Evolutionary conservation across 495 filamentous ascomycete species (phyloP).

Genomic region (Darksidea phi): DNA sequence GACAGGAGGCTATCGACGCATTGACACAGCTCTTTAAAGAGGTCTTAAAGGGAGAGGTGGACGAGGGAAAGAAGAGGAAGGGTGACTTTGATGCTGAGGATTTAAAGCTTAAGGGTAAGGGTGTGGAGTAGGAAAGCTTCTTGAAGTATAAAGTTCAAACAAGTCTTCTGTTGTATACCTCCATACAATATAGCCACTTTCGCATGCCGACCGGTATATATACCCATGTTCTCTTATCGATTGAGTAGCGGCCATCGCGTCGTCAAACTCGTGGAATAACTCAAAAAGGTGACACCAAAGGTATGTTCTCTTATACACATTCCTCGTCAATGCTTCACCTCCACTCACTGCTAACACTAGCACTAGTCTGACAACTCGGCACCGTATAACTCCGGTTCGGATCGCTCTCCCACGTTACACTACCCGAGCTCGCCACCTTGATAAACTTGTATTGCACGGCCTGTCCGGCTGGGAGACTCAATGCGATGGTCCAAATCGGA

Average conservation of each 20-base stretch:
- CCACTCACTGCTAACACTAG: conserved; percentile 6
- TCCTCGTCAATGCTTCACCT: background rate
- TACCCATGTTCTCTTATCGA: no score
- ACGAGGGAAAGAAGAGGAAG: conserved; percentile 13
- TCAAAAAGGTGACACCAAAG: no score
- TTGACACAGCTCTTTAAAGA: conserved; percentile 46
- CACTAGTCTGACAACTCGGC: conserved; percentile 34
- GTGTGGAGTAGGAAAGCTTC: conserved; percentile 4
- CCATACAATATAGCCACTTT: no score
- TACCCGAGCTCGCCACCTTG: conserved; percentile 53
- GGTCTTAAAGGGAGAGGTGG: conserved; percentile 24
- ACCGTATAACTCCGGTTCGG: conserved; percentile 62
- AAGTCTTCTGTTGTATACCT: no score
- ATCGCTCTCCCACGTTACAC: conserved; percentile 62
- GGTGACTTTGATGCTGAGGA: conserved; percentile 9
- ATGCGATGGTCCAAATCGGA: conserved; percentile 57
- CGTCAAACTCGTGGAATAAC: no score
- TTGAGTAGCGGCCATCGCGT: no score
- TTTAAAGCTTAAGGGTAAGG: conserved; percentile 23
- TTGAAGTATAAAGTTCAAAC: no score
- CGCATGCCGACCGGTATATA: no score
- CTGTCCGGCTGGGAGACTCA: conserved; percentile 54
- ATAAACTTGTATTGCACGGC: conserved; percentile 70
- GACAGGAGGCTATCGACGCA: conserved; percentile 51
- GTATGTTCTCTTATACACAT: no score